Evolutionary conservation across 345 rosid species (phyloP), one percentile per base, ranked within the genome.

Genomic region (Rhodamnia rubescens): DNA sequence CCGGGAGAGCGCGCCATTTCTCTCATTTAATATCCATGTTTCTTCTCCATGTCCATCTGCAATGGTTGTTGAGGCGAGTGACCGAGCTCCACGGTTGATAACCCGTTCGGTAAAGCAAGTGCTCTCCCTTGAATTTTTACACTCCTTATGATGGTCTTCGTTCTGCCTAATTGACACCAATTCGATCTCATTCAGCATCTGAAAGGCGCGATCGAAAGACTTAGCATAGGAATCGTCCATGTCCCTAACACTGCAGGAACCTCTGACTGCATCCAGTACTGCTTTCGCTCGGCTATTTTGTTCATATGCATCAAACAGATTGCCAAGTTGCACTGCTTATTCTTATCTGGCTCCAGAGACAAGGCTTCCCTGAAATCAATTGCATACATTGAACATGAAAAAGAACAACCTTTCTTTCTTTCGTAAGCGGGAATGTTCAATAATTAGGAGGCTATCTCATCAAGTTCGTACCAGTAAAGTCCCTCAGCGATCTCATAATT

Each of bases 401-500:
- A 69, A 4, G 12, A 69, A 32, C 13, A 8, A 2, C 2, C 47
- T 69, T 69, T 16, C 9, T 11, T 18, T 32, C 1, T 8, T 36
- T 9, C 0, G 13, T 4, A 36, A 4, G 26, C 2, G 0, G 1
- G 18, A 69, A 69, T 1, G 47, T 69, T 69, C 20, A 2, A 69
- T 69, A 44, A 69, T 69, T 18, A 36, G 20, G 80, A 69, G 0
- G 0, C 78, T 24, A 36, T 69, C 78, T 69, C 2, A 0, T 0
- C 22, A 40, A 69, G 47, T 36, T 47, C 47, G 64, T 88, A 91
- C 98, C 94, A 91, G 92, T 96, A 95, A 88, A 91, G 86, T 44
- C 93, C 93, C 85, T 95, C 96, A 18, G 98, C 96, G n/a, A 91
- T 91, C 85, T 95, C 93, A 49, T 91, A 95, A 87, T 96, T 91